Conservation (phyloP, 805 yeast genomes). For the Cyberlindnera sargentensis region DNA sequence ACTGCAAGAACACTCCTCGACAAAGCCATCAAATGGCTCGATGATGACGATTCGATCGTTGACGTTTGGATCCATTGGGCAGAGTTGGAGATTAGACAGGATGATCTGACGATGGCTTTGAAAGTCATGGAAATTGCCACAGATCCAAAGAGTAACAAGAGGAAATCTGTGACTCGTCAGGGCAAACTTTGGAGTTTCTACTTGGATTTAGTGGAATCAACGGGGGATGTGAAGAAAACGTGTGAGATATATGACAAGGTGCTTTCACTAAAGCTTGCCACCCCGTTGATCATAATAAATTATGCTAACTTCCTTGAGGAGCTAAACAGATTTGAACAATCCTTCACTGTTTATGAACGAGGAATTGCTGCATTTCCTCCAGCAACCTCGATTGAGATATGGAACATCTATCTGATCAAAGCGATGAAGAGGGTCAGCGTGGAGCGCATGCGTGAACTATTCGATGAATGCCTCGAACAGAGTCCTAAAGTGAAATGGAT, state of each 20-base stretch:
- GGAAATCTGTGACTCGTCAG: conserved; percentile 52
- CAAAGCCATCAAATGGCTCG: conserved; percentile 62
- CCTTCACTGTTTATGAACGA: conserved; percentile 57
- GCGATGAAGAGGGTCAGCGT: conserved; percentile 33
- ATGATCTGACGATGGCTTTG: conserved; percentile 38
- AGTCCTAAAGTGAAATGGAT: conserved; percentile 51
- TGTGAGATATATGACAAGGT: conserved; percentile 45
- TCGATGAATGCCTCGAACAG: conserved; percentile 55
- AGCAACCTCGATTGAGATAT: conserved; percentile 59
- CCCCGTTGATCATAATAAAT: conserved; percentile 58
- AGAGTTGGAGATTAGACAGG: conserved; percentile 49
- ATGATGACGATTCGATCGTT: conserved; percentile 54
- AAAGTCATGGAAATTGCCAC: conserved; percentile 37
- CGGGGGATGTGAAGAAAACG: conserved; percentile 34
- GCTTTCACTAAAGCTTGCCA: conserved; percentile 55
- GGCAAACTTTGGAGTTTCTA: conserved; percentile 66
- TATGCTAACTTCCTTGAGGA: conserved; percentile 57
- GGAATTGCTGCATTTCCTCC: conserved; percentile 57
- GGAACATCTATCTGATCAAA: conserved; percentile 60
- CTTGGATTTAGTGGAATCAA: conserved; percentile 60
- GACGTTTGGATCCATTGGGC: conserved; percentile 73
- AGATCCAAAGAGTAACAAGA: conserved; percentile 44
- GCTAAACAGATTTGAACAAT: conserved; percentile 37
- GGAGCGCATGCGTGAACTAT: conserved; percentile 64
- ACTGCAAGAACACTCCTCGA: conserved; percentile 59